Base-by-base conservation (phyloP, 2,329 filamentous ascomycete species). In the Pseudonectria buxi region DNA sequence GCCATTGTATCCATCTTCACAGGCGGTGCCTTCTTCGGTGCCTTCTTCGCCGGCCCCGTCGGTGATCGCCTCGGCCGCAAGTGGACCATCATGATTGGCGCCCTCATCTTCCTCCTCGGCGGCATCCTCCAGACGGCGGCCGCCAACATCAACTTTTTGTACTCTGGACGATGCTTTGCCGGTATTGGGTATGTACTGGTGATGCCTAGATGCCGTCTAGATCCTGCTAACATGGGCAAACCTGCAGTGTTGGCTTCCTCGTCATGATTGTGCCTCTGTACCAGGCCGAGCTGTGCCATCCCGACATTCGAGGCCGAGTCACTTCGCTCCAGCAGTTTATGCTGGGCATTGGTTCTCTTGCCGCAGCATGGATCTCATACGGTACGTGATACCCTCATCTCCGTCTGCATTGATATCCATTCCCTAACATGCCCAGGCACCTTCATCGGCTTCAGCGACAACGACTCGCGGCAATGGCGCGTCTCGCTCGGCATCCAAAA, bases 251-350 rank as follows among this genome's bases (percentile, higher is more conserved):
- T 38, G 60, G 67, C 34, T 58, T 64, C 39, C 40, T 65, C 36
- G 51, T 54, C 30, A 62, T 61, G 58, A 58, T 59, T 9, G 56
- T 64, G 36, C 61, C 84, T 3, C 60, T 89, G 0, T 90, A 88
- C 55, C 85, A 89, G 55, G 83, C 82, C 14, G 86, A 92, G 53
- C 71, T 90, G 15, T 79, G 81, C 4, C 86, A 90, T 55, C 86
- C 86, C 2, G 74, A 72, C 39, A 90, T 90, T 50, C 76, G 86
- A 56, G 86, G 85, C 10, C 69, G 79, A 43, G 73, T 92, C 24
- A 88, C 83, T 1, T 74, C 78, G 22, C 66, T 90, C 4, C 85
- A 89, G 57, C 85, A 89, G 50, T 88, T 89, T 54, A 89, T 89
- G 83, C 58, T 90, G 33, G 85, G 84, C 1, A 74, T 90, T 18